phyloP scores from a whole-genome alignment of 2,329 filamentous ascomycete species.

The Cordyceps tenuipes region DNA sequence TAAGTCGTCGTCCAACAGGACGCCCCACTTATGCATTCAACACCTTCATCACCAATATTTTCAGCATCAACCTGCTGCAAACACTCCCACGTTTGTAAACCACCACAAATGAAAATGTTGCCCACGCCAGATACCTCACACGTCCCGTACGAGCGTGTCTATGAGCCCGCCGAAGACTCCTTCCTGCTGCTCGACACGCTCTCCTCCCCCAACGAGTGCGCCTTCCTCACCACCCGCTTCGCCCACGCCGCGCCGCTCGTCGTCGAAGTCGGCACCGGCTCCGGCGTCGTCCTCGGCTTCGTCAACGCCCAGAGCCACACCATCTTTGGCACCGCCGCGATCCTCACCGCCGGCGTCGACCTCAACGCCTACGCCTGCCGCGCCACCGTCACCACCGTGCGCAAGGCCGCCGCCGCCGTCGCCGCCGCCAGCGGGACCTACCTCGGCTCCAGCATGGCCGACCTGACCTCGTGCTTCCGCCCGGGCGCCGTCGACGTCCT shows the following conservation, averaged over 20 bases:
- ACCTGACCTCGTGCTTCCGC: constrained; percentile 58
- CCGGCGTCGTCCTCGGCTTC: constrained; percentile 89
- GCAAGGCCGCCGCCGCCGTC: constrained; percentile 29
- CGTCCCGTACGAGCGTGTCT: constrained; percentile 79
- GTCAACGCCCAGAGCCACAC: constrained; percentile 62
- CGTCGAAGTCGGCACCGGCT: constrained; percentile 83
- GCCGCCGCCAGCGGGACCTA: constrained; percentile 39
- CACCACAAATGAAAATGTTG: constrained; percentile 51
- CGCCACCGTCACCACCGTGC: constrained; percentile 64
- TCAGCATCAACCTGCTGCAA: constrained; percentile 5
- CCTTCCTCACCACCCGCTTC: constrained; percentile 62
- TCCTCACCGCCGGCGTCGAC: constrained; percentile 72
- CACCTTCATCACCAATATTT: constrained; percentile 1
- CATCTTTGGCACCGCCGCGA: constrained; percentile 63
- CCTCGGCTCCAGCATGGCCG: constrained; percentile 59
- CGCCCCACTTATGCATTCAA: constrained; percentile 3
- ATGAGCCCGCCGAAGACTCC: constrained; percentile 94
- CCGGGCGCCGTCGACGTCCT: constrained; percentile 63
- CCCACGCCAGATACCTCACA: constrained; percentile 91
- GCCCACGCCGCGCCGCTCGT: constrained; percentile 49
- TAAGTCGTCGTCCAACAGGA: neutral
- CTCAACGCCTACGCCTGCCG: constrained; percentile 76
- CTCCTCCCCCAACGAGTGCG: constrained; percentile 58
- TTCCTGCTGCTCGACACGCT: constrained; percentile 90
- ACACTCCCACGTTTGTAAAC: constrained; percentile 13